These are phyloP conservation scores for Martensiomyces pterosporus DNA, from an alignment of 192 early-diverging fungal species.

Conservation along the genomic window DNA sequence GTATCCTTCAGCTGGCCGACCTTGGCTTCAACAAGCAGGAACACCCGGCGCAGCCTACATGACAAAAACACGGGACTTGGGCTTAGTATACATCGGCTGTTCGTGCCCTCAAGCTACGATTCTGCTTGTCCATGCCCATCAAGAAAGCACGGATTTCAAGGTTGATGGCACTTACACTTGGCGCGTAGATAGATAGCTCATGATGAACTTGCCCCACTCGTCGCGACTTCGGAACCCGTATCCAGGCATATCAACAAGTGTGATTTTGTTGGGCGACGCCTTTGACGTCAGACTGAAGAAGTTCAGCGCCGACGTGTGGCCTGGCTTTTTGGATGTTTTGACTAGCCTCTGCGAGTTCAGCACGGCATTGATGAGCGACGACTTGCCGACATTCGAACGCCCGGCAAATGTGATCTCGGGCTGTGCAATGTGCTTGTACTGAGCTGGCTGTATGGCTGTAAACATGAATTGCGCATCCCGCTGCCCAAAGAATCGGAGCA, in stretches of 20 bases:
- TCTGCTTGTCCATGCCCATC: no score
- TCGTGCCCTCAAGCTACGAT: not conserved
- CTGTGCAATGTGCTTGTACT: slow-evolving; percentile 13
- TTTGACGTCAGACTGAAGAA: slow-evolving; percentile 35
- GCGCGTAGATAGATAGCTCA: slow-evolving; percentile 36
- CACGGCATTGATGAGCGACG: slow-evolving; percentile 44
- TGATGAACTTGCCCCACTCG: slow-evolving; percentile 50
- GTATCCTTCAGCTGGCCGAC: slow-evolving; percentile 49
- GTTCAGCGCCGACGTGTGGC: slow-evolving; percentile 40
- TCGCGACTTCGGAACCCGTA: slow-evolving; percentile 51
- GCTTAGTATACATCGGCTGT: not conserved
- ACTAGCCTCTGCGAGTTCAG: slow-evolving; percentile 30
- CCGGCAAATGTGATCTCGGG: slow-evolving; percentile 51
- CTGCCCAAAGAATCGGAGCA: slow-evolving; percentile 20
- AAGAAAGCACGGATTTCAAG: not conserved
- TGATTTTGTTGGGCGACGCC: slow-evolving; percentile 15
- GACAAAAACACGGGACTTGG: not conserved
- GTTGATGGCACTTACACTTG: slow-evolving; percentile 19
- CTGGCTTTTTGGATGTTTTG: slow-evolving; percentile 49
- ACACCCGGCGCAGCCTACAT: slow-evolving; percentile 39
- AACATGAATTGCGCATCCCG: slow-evolving; percentile 41
- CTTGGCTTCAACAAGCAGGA: slow-evolving; percentile 50
- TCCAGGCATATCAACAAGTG: slow-evolving; percentile 53
- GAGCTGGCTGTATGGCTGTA: slow-evolving; percentile 24
- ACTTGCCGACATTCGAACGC: slow-evolving; percentile 52